Percentiles rank a stretch among this genome's conserved stretches.
These are phyloP conservation scores for Fusarium euwallaceae DNA, from an alignment of 2,329 filamentous ascomycete genomes.

Conservation along the genomic window DNA sequence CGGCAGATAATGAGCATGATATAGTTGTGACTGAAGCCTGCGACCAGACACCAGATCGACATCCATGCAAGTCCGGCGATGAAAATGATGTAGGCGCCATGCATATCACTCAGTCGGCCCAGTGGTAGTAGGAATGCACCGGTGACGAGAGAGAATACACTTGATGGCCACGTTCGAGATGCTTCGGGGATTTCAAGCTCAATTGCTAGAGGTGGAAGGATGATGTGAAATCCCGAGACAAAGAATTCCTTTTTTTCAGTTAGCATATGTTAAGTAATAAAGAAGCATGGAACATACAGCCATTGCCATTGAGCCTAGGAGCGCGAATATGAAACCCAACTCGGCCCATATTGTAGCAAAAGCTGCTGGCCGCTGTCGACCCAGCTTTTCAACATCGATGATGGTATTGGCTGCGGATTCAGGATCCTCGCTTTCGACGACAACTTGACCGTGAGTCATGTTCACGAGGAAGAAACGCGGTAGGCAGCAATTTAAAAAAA, in stretches of 20 bases:
- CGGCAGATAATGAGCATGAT: conserved; percentile 7
- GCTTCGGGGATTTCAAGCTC: conserved; percentile 17
- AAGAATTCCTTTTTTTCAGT: conserved; percentile 12
- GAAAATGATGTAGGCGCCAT: conserved; percentile 5
- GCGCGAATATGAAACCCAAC: background rate
- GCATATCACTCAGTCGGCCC: conserved; percentile 12
- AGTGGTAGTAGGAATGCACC: conserved; percentile 1
- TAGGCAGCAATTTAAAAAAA: background rate
- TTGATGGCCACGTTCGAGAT: conserved; percentile 9
- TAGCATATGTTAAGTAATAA: background rate
- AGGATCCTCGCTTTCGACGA: background rate
- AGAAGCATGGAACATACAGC: background rate
- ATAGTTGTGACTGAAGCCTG: conserved; percentile 7
- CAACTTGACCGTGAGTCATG: background rate
- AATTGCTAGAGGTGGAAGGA: conserved; percentile 4
- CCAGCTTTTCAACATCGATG: conserved; percentile 5
- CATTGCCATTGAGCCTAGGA: conserved; percentile 2
- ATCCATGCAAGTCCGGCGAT: conserved; percentile 7
- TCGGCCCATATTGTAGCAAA: background rate
- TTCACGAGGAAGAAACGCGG: background rate
- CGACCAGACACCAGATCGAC: conserved; percentile 4
- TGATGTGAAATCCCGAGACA: conserved; percentile 10
- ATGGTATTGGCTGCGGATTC: background rate
- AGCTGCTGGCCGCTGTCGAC: background rate
- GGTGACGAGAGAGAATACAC: conserved; percentile 13